Evolutionary conservation across 1,139 yeast species (phyloP), one percentile per base, ranked within the genome.

Genomic region (Diutina ranongensis): DNA sequence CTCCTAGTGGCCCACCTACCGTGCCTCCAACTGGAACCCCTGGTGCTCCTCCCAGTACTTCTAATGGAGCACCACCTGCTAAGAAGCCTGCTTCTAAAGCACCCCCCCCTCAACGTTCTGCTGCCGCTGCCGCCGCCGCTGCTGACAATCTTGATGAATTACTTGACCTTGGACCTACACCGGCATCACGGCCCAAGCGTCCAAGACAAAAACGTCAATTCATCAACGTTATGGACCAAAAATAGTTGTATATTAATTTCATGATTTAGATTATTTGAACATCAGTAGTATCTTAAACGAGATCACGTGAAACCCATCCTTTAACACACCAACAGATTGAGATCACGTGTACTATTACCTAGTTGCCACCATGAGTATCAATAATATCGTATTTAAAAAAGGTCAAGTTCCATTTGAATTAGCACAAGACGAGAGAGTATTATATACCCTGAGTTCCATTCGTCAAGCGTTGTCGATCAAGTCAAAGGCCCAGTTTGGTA

Each of bases 221-320:
- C 42, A 25, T 38, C 13, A 38, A 32, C 20, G 42, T 38, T 12
- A 38, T 38, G 42, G 42, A 38, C 32, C 34, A 31, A 31, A 34
- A 34, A 18, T 34, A 34, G 36, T 13, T 25, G 28, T 25, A 25
- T 25, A 25, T 25, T 25, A 25, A 10, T 7, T 7, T 25, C 28
- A 25, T 25, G 28, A 25, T 25, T 25, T 25, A n/a, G n/a, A n/a
- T n/a, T n/a, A n/a, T n/a, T n/a, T n/a, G n/a, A n/a, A n/a, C n/a
- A n/a, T n/a, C n/a, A n/a, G n/a, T n/a, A n/a, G n/a, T n/a, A n/a
- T n/a, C n/a, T n/a, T n/a, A n/a, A n/a, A n/a, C n/a, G n/a, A n/a
- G n/a, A n/a, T n/a, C n/a, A n/a, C n/a, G n/a, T n/a, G n/a, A n/a
- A n/a, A n/a, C n/a, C n/a, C n/a, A n/a, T n/a, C n/a, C n/a, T n/a